Conservation (phyloP, 1,284 basidiomycete genomes). For the Cutaneotrichosporon curvatum region DNA sequence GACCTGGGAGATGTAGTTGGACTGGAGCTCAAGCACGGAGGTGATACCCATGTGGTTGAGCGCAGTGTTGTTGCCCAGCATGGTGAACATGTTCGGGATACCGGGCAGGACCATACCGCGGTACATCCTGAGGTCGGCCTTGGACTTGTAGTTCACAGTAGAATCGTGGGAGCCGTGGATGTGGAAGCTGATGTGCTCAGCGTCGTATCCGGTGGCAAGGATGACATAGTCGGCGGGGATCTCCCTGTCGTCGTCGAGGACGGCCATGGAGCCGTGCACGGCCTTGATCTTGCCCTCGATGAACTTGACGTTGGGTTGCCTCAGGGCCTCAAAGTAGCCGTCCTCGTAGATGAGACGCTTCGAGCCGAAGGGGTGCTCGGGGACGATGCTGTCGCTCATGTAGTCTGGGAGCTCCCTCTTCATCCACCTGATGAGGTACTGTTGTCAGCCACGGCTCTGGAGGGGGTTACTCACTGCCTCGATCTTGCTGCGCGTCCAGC, state of each 20-base stretch:
- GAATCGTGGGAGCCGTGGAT: not conserved
- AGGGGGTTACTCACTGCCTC: not conserved
- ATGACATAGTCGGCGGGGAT: conserved; percentile 20
- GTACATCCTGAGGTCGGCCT: conserved; percentile 8
- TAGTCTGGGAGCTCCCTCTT: conserved; percentile 1
- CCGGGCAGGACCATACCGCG: conserved; percentile 14
- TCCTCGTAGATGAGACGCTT: conserved; percentile 25
- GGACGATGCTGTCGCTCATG: conserved; percentile 1
- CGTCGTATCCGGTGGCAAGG: conserved; percentile 12
- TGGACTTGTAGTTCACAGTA: conserved; percentile 4
- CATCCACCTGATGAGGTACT: conserved; percentile 1
- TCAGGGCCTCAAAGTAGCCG: conserved; percentile 24
- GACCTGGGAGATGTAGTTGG: conserved; percentile 11
- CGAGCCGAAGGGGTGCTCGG: conserved; percentile 16
- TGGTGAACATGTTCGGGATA: conserved; percentile 25
- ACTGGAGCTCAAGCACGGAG: conserved; percentile 12
- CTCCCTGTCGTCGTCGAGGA: conserved; percentile 16
- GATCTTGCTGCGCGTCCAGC: not conserved
- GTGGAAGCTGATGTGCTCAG: conserved; percentile 3
- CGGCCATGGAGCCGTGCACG: conserved; percentile 4
- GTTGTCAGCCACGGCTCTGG: too few species aligned
- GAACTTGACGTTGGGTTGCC: conserved; percentile 19
- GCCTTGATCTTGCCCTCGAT: conserved; percentile 9
- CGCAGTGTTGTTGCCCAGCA: conserved; percentile 27
- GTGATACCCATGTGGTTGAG: conserved; percentile 17